Conservation (phyloP, 805 yeast species). For the Ogataea henricii region DNA sequence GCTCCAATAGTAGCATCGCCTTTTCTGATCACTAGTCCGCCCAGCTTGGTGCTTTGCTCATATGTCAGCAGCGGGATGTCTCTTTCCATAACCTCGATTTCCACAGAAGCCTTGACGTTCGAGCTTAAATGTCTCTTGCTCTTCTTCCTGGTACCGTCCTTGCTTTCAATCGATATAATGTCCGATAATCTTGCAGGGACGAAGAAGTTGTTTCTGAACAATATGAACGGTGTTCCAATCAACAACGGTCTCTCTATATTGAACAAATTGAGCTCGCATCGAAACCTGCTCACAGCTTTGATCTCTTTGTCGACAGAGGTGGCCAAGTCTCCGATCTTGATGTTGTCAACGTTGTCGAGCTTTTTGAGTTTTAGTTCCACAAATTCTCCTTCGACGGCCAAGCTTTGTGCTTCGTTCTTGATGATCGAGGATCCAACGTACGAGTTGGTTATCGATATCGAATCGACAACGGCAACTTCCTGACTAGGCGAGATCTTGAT, state of each 20-base stretch:
- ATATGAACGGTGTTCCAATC: constrained; percentile 75
- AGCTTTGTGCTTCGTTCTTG: constrained; percentile 25
- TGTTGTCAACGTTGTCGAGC: constrained; percentile 41
- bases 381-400: constrained; percentile 58
- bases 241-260: constrained; percentile 71
- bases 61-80: constrained; percentile 55
- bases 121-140: constrained; percentile 58
- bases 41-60: constrained; percentile 51
- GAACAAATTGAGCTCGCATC: constrained; percentile 64
- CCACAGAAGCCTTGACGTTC: constrained; percentile 60
- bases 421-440: constrained; percentile 25
- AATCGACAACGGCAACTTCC: constrained; percentile 45
- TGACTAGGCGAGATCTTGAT: constrained; percentile 57
- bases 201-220: constrained; percentile 75
- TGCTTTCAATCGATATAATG: constrained; percentile 37
- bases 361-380: constrained; percentile 46
- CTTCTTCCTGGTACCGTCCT: constrained; percentile 47
- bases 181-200: constrained; percentile 66
- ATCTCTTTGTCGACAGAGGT: constrained; percentile 36
- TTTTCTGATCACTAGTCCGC: constrained; percentile 68
- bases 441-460: constrained; percentile 28
- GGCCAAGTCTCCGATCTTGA: constrained; percentile 69
- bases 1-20: constrained; percentile 72
- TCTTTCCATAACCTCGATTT: constrained; percentile 49
- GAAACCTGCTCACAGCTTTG: constrained; percentile 48